Percentiles rank a stretch among this genome's conserved stretches.
phyloP scores from a whole-genome alignment of 805 yeast species.

The Saccharomycopsis sp. region DNA sequence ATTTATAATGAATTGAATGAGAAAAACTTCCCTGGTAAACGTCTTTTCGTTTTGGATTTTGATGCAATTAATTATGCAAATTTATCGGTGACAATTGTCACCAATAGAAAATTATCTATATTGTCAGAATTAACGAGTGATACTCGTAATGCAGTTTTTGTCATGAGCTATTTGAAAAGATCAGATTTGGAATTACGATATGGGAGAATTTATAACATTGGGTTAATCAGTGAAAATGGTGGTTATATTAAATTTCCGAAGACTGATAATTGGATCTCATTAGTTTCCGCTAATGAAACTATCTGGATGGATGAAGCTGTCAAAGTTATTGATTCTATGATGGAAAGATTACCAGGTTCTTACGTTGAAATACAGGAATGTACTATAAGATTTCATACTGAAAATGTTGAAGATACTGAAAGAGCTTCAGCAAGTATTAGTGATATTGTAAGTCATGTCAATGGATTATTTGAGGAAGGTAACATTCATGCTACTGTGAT shows the following conservation, averaged over 20 bases:
- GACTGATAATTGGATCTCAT: conserved; percentile 46
- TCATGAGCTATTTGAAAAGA: conserved; percentile 59
- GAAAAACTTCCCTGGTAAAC: conserved; percentile 23
- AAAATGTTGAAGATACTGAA: conserved; percentile 53
- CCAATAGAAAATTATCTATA: conserved; percentile 49
- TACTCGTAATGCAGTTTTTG: conserved; percentile 59
- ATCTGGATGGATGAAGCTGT: conserved; percentile 56
- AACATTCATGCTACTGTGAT: conserved; percentile 74
- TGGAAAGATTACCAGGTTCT: conserved; percentile 77
- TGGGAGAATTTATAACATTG: conserved; percentile 60
- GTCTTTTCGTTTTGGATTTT: conserved; percentile 44
- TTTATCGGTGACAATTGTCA: conserved; percentile 41
- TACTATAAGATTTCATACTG: conserved; percentile 69
- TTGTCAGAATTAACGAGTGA: conserved; percentile 53
- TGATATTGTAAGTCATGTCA: conserved; percentile 77
- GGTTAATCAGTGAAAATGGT: conserved; percentile 88
- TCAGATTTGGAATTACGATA: conserved; percentile 61
- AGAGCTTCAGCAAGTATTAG: conserved; percentile 68
- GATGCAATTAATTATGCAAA: conserved; percentile 34
- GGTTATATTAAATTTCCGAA: conserved; percentile 60
- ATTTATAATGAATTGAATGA: conserved; percentile 26
- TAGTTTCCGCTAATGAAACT: conserved; percentile 47
- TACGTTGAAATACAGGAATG: conserved; percentile 68
- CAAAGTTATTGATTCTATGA: conserved; percentile 49
- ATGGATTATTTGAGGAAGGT: conserved; percentile 58